Evolutionary conservation across 2,329 filamentous ascomycete species (phyloP), one percentile per base, ranked within the genome.

Genomic region (Talaromyces funiculosus): DNA sequence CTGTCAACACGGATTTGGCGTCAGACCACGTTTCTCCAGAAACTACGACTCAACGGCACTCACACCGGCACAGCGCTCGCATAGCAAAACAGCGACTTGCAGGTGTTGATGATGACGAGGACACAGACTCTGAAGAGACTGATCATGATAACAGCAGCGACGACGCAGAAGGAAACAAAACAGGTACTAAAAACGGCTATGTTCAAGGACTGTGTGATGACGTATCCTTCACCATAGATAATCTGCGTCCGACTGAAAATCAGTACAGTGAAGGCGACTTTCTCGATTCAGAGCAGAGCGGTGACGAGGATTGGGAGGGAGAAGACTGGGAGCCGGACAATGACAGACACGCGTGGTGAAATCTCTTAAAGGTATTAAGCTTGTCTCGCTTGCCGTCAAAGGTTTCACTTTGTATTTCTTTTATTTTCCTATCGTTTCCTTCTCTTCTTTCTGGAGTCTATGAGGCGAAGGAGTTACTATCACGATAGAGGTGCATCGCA

Each of bases 191-290:
- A 22, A 59, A 16, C 53, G 43, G 31, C 40, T 74, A 73, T 62
- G 71, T 81, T 16, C 84, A 86, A 66, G 84, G 84, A 1, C 76
- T 84, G 67, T 87, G 85, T 66, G 76, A 84, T 57, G 73, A 81
- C 9, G 84, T 87, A 10, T 78, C 81, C 45, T 79, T 87, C 55
- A 78, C 80, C 26, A 84, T 87, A 57, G 84, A 86, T 67, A 86
- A 87, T 65, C 80, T 83, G 64, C 80, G 85, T 6, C 85, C 85
- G 1, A 78, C 80, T 3, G 84, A 86, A 61, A 78, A 80, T 45
- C 81, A 85, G 47, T 84, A 80, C 66, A 81, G 79, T 26, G 84
- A 86, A 64, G 77, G 75, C 31, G 82, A 87, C 65, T 86, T 87
- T 63, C 75, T 86, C 1, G 84, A 87, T 64, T 80, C 79, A 22